Evolutionary conservation across 176 grass and related monocot genomes (phyloP).

Genomic region (Otatea glauca): DNA sequence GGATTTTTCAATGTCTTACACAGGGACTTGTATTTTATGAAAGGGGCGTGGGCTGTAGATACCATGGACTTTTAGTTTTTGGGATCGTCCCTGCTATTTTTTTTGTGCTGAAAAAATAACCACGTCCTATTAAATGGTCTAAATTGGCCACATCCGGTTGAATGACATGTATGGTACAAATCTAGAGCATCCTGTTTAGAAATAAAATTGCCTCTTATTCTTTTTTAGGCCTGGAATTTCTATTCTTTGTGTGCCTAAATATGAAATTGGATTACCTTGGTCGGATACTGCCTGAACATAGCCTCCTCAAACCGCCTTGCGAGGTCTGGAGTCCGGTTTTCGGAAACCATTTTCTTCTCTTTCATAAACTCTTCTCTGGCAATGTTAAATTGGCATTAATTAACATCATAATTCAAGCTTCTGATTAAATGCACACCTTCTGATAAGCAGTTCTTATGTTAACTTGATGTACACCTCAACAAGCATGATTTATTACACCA

Average conservation of each 20-base stretch:
- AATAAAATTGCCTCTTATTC: conserved; percentile 15
- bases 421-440: conserved; percentile 1
- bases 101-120: not conserved
- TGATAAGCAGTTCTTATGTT: conserved; percentile 8
- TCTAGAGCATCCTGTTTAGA: not conserved
- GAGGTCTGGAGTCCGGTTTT: not conserved
- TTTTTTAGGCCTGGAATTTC: not conserved
- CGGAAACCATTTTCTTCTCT: not conserved
- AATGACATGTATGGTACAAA: not conserved
- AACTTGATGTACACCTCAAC: not conserved
- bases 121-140: conserved; percentile 4
- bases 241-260: not conserved
- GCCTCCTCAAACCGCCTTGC: conserved; percentile 8
- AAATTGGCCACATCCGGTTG: too few species aligned
- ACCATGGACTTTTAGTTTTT: not conserved
- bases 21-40: not conserved
- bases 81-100: not conserved
- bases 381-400: conserved; percentile 32
- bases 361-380: not conserved
- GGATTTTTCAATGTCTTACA: not conserved
- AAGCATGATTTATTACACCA: not conserved
- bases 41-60: not conserved
- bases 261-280: conserved; percentile 32
- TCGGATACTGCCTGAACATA: conserved; percentile 32
- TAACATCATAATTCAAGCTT: conserved; percentile 35